Evolutionary conservation across 257 asterid genomes (phyloP), one percentile per base, ranked within the genome.

Genomic region (Solanum peruvianum): DNA sequence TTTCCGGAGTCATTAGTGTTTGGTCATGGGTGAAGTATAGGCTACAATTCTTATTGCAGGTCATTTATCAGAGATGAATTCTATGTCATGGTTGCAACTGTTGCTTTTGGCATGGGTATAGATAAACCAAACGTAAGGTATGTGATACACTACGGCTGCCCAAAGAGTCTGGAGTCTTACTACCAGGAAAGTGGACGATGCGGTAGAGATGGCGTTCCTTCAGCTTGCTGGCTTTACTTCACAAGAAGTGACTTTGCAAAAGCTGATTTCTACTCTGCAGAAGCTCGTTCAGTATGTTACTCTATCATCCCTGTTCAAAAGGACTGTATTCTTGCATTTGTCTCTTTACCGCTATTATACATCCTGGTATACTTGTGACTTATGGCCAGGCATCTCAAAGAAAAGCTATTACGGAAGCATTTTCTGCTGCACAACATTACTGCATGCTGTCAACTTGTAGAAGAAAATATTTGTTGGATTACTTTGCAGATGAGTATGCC

Each of bases 131-230:
- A 96, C 87, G 90, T 96, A 87, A 94, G 98, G 88, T 91, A 95
- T 86, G 98, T 95, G 88, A 94, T 95, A 88, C 99, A 96, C 86
- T 95, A 93, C 87, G 99, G 99, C 86, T 96, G 98, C 92, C 99
- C 99, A 77, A 96, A 96, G 94, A 96, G 98, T 88, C 93, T 96
- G 92, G 99, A 96, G 88, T 95, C 99, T 85, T 96, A 96, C 90
- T 96, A 95, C 91, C 99, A 96, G 92, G 99, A 96, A 91, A 96
- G 99, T 89, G 99, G 99, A 86, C 94, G 99, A 49, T 96, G 99
- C 86, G 99, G 99, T 64, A 90, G 99, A 91, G 99, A 96, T 87
- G 98, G 99, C 33, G 88, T 94, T 92, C 92, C 98, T 87, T 96
- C 99, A 77, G 90, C 90, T 93, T 96, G 99, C 92, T 92, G 89